Evolutionary conservation across 2,329 filamentous ascomycete species (phyloP), one percentile per base, ranked within the genome.

Genomic region (Chalaropsis thielavioides): DNA sequence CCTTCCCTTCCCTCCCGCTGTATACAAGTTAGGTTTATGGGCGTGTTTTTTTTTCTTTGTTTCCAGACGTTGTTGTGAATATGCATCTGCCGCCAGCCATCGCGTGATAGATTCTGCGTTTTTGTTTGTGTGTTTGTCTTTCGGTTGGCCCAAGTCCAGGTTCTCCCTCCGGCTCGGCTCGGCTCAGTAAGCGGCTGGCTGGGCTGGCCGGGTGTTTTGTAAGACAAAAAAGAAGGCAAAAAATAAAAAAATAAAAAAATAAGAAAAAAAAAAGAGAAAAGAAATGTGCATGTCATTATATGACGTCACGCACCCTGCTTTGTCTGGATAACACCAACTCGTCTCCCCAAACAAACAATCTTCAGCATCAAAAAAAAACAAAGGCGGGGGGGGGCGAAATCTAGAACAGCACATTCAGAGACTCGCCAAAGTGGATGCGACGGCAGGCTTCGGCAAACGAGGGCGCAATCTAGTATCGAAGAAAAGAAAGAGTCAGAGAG

Each of bases 381-480:
- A 24, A 7, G 19, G n/a, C n/a, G n/a, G n/a, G n/a, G n/a, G n/a
- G n/a, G n/a, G n/a, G n/a, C n/a, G 46, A 27, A 8, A 22, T 43
- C 19, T 65, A 67, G 31, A 99, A 99, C 62, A 99, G 81, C 68
- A 94, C 90, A 74, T 91, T 96, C 76, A 99, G 96, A 72, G 90
- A 96, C 78, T 99, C 94, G 71, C 94, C 94, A 75, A 97, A 92
- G 76, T 99, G 94, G 67, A 97, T 92, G 68, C 94, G 85, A 68
- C 94, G 88, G 70, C 97, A 96, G 62, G 94, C 90, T 81, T 97
- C 92, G 67, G 90, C 92, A 74, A 97, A 96, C 66, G 96, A 86
- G 70, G 89, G 87, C 64, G 90, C 90, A 67, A 97, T 75, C 69
- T 70, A 59, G 11, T 15, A 8, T 41, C 13, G 15, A 61, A 43